Base-by-base conservation (phyloP, 1,139 yeast genomes). In the Yamadazyma diospyri region DNA sequence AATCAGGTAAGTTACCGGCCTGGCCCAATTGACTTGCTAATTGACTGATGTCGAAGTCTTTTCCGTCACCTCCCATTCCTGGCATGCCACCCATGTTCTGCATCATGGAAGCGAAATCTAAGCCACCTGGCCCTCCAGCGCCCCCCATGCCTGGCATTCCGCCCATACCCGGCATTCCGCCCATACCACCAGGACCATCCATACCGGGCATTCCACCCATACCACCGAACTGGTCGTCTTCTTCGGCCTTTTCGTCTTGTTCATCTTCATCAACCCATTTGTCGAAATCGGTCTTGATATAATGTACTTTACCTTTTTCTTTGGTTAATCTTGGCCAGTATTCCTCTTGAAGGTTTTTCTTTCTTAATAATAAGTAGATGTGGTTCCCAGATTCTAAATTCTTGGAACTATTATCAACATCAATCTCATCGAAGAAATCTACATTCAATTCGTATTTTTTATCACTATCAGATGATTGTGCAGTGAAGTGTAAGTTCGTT, bases 211-310 rank as follows among this genome's bases (percentile, higher is more conserved):
- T 40, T 10, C 54, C 51, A 9, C 53, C 61, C 30, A 46, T 48
- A 20, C 54, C 55, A 37, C 47, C 54, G 33, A 48, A 49, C 58
- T 57, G 57, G 30, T 56, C 52, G 25, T 71, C 78, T 12, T 67
- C 72, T 27, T 64, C 80, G 6, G 61, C 64, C 25, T 55, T 58
- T 46, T 75, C 86, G 29, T 84, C 87, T 61, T 86, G 95, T 61
- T 87, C 95, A 52, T 88, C 96, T 66, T 87, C 95, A 55, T 87
- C 95, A 28, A 83, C 94, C 98, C 98, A 92, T 61, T 81, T 85
- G 66, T 89, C 96, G 53, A 92, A 92, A 57, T 92, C 98, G 11
- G 98, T 92, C 69, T 86, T 84, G 57, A 92, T 77, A 60, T 76
- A 86, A 47, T 76, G 82, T 45, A 69, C 72, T 55, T 74, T 83